A percentile compares a stretch with the other conserved stretches of the same genome.
phyloP scores from a whole-genome alignment of 768 basidiomycete species.

The Russula compacta region DNA sequence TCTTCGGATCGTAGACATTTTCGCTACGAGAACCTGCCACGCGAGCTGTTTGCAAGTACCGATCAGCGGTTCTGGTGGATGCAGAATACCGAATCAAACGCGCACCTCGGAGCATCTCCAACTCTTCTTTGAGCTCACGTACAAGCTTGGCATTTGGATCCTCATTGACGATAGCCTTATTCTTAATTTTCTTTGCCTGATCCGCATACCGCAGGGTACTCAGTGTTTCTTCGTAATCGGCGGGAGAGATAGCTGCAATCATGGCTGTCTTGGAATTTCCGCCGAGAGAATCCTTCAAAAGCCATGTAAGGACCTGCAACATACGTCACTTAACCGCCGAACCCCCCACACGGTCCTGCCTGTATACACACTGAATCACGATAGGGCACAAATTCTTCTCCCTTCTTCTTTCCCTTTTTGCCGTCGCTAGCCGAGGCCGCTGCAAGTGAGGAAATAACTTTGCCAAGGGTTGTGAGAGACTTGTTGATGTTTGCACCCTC shows the following conservation, averaged over 20 bases:
- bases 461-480: slow-evolving; percentile 93
- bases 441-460: slow-evolving; percentile 87
- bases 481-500: slow-evolving; percentile 99
- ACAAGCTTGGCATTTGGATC: slow-evolving; percentile 99
- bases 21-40: slow-evolving; percentile 62
- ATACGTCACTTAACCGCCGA: neutral
- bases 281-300: slow-evolving; percentile 94
- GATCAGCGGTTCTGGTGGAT: slow-evolving; percentile 11
- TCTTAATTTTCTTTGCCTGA: slow-evolving; percentile 99
- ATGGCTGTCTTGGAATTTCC: slow-evolving; percentile 98
- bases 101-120: slow-evolving; percentile 81
- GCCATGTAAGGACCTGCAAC: slow-evolving; percentile 85
- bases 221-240: slow-evolving; percentile 95
- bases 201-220: slow-evolving; percentile 97
- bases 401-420: slow-evolving; percentile 73
- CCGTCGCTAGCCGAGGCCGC: slow-evolving; percentile 47
- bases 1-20: slow-evolving; percentile 73
- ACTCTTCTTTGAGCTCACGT: slow-evolving; percentile 96
- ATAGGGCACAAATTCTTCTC: slow-evolving; percentile 91
- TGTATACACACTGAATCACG: slow-evolving; percentile 81
- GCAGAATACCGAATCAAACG: slow-evolving; percentile 14
- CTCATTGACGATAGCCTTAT: slow-evolving; percentile 98
- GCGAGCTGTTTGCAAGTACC: slow-evolving; percentile 41
- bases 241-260: slow-evolving; percentile 99
- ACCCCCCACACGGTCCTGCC: neutral